phyloP scores from a whole-genome alignment of 441 rosid species.

The California macrophylla region DNA sequence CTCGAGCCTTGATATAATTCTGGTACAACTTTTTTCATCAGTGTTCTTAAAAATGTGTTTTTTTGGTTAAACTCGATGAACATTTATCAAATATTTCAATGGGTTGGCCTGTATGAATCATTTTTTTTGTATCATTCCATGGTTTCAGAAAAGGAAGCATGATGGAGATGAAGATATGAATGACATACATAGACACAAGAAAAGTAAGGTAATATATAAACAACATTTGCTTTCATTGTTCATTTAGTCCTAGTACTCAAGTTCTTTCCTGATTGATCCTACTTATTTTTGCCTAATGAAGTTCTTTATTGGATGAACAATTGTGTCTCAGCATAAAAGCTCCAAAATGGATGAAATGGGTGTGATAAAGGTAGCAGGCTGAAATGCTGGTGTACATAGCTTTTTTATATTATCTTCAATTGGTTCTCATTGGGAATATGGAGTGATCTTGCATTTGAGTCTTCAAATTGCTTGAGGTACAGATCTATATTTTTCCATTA shows the following conservation, averaged over 20 bases:
- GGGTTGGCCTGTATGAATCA: not conserved
- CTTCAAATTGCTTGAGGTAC: conserved; percentile 36
- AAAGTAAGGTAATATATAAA: conserved; percentile 68
- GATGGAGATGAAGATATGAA: conserved; percentile 7
- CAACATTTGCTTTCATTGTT: not conserved
- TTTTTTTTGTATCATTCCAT: not conserved
- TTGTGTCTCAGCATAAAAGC: conserved; percentile 62
- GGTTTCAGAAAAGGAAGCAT: conserved; percentile 18
- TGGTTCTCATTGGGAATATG: conserved; percentile 34
- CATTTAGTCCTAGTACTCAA: not conserved
- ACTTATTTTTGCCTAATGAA: conserved; percentile 8
- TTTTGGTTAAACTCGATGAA: not conserved
- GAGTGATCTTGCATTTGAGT: conserved; percentile 26
- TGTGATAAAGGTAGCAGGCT: conserved; percentile 83
- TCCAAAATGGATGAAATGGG: conserved; percentile 86
- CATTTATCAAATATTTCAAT: not conserved
- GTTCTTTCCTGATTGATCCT: not conserved
- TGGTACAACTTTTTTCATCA: not conserved
- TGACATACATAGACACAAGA: conserved; percentile 57
- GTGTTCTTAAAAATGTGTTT: not conserved
- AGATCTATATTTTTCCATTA: conserved; percentile 5
- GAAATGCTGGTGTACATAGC: conserved; percentile 26
- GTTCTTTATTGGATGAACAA: not conserved
- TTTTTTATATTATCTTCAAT: conserved; percentile 25
- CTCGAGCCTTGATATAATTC: not conserved